Evolutionary conservation across 495 filamentous ascomycete species (phyloP).

Genomic region (Tetracladium setigerum): DNA sequence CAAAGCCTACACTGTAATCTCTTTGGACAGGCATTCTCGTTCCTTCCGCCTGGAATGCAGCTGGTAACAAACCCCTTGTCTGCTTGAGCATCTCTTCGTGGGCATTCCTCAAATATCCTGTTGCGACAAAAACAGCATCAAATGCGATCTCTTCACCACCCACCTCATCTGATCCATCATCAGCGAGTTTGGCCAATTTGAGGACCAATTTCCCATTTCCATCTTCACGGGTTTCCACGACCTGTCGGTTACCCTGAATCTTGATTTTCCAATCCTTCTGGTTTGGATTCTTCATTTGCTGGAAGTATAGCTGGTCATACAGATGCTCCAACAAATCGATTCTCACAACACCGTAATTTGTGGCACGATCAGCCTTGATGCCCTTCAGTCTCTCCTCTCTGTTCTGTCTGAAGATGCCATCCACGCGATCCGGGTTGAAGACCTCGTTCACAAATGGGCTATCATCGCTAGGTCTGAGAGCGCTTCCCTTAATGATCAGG

Average conservation of each 20-base stretch:
- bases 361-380: slow-evolving; percentile 59
- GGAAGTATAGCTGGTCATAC: slow-evolving; percentile 78
- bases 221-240: too few relatives aligned
- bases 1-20: slow-evolving; percentile 69
- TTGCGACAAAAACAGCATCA: slow-evolving; percentile 78
- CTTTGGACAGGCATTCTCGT: slow-evolving; percentile 40
- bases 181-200: slow-evolving; percentile 28
- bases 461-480: slow-evolving; percentile 85
- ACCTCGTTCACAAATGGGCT: slow-evolving; percentile 96
- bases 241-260: slow-evolving; percentile 59
- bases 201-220: too few relatives aligned
- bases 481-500: slow-evolving; percentile 69
- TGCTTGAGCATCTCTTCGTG: slow-evolving; percentile 72
- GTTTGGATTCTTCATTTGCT: slow-evolving; percentile 62
- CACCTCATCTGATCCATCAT: slow-evolving; percentile 8
- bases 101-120: slow-evolving; percentile 73
- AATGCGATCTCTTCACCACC: slow-evolving; percentile 45
- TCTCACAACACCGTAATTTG: slow-evolving; percentile 92
- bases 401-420: slow-evolving; percentile 60
- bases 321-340: slow-evolving; percentile 79
- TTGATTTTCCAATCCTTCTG: slow-evolving; percentile 71
- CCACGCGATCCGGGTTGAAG: slow-evolving; percentile 81
- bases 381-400: slow-evolving; percentile 52
- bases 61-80: slow-evolving; percentile 53
- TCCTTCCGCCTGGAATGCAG: slow-evolving; percentile 12